A percentile compares a stretch with the other conserved stretches of the same genome.
phyloP scores from a whole-genome alignment of 2,329 filamentous ascomycete species.

The Apiospora aurea region DNA sequence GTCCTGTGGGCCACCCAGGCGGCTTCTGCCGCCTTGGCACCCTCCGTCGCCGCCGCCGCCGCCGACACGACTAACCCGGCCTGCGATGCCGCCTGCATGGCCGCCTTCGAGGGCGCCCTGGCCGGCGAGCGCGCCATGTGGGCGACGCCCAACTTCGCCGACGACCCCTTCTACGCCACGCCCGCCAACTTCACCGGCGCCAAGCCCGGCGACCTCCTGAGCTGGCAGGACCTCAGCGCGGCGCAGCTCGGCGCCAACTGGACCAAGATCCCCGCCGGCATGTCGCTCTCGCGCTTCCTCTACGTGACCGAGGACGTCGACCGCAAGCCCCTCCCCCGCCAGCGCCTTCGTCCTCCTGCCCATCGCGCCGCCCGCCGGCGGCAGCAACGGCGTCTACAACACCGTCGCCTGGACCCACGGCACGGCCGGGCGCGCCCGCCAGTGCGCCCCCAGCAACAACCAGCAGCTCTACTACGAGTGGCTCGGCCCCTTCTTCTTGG shows the following conservation, averaged over 20 bases:
- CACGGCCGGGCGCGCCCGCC: slow-evolving; percentile 32
- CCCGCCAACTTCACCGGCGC: slow-evolving; percentile 28
- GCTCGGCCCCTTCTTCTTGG: slow-evolving; percentile 33
- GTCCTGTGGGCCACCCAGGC: neutral
- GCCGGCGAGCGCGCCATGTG: slow-evolving; percentile 24
- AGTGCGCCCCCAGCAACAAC: slow-evolving; percentile 37
- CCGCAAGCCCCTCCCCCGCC: slow-evolving; percentile 29
- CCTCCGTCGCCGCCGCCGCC: neutral
- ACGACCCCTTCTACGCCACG: slow-evolving; percentile 30
- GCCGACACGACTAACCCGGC: neutral
- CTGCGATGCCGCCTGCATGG: slow-evolving; percentile 25
- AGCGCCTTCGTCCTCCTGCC: slow-evolving; percentile 31
- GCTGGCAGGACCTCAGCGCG: slow-evolving; percentile 31
- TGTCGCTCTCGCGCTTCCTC: slow-evolving; percentile 29
- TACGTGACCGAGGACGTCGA: slow-evolving; percentile 33
- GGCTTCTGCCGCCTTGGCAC: neutral
- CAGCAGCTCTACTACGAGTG: slow-evolving; percentile 35
- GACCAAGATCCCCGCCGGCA: slow-evolving; percentile 29
- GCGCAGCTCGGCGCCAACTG: slow-evolving; percentile 27
- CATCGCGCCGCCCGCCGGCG: neutral
- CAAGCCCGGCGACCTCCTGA: slow-evolving; percentile 30
- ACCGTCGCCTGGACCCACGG: slow-evolving; percentile 38
- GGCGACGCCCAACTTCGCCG: slow-evolving; percentile 24
- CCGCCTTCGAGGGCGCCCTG: slow-evolving; percentile 21
- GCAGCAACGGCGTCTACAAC: slow-evolving; percentile 15